Evolutionary conservation across 257 asterid genomes (phyloP), one percentile per base, ranked within the genome.

Genomic region (Nicotiana attenuata): DNA sequence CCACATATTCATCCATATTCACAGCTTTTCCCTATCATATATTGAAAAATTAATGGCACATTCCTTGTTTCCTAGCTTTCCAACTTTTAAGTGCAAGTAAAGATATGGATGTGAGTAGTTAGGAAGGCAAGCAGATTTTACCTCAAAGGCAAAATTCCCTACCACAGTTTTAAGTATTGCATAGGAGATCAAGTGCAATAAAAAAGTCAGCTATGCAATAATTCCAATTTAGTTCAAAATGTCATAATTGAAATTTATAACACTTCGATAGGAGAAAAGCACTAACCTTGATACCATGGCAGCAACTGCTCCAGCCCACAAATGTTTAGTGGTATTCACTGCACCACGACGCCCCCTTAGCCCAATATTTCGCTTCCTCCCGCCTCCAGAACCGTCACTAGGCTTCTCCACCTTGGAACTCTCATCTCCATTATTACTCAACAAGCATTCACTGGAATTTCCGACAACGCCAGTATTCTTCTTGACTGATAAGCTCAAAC

Each of bases 251-350:
- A 63, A 63, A 22, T 10, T 38, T 3, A 66, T 0, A 4, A 29
- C 50, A 41, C 10, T 19, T 4, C 5, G 5, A 68, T 28, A 3
- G 57, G 11, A 69, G 29, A 75, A 69, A 61, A 7, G 20, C 35
- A 82, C 52, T 76, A 33, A 92, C 99, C 99, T 91, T 16, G 99
- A 88, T 84, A 96, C 94, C 99, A 91, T 94, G 41, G 98, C 97
- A 59, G 99, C 96, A 31, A 91, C 91, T 68, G 97, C 99, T 56
- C 99, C 99, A n/a, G 99, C 92, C 96, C 99, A 96, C 82, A 96
- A 90, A 88, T 96, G 99, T 85, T 92, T 94, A 87, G 93, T 89
- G 83, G 99, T 91, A 85, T 95, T 95, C 80, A 92, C 86, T 47
- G 97, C 97, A 75, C 92, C 93, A 6, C 82, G 85, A 6, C 82